These are phyloP conservation scores for Akanthomyces dipterigenus DNA, from an alignment of 2,329 filamentous ascomycete species.

Conservation along the genomic window DNA sequence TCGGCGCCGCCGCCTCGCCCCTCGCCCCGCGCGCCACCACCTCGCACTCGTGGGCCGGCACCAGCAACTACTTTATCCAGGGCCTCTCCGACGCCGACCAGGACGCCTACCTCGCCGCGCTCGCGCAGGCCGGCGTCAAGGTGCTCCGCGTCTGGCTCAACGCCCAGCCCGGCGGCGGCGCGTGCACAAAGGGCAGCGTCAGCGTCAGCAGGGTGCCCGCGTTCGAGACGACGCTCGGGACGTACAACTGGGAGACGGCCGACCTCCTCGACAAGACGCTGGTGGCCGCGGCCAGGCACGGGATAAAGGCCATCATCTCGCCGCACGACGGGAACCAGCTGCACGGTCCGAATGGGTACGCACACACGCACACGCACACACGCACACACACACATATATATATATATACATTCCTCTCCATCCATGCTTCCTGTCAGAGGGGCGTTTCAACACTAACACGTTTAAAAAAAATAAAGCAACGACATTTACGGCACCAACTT, in stretches of 20 bases:
- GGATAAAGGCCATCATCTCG: constrained; percentile 16
- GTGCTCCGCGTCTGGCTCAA: constrained; percentile 17
- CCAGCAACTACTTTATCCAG: constrained; percentile 17
- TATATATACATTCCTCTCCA: no score
- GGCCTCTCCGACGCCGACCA: constrained; percentile 15
- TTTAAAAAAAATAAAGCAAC: neutral
- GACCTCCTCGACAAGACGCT: constrained; percentile 15
- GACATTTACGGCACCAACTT: constrained; percentile 16
- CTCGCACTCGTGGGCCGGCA: constrained; percentile 14
- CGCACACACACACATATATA: no score
- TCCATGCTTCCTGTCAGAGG: no score
- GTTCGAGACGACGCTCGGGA: constrained; percentile 16
- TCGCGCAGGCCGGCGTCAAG: constrained; percentile 14
- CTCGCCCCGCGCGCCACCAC: neutral
- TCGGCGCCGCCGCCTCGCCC: neutral
- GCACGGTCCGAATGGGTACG: constrained; percentile 12
- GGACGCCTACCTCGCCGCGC: constrained; percentile 14
- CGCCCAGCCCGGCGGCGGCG: constrained; percentile 7
- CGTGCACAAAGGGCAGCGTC: constrained; percentile 16
- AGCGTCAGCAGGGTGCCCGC: constrained; percentile 9
- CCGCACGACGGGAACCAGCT: constrained; percentile 16
- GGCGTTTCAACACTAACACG: no score
- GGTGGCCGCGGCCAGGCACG: constrained; percentile 2
- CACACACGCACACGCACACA: no score
- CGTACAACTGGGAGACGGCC: constrained; percentile 15